Conservation (phyloP, 2,329 filamentous ascomycete species). For the Phialocephala sp. region DNA sequence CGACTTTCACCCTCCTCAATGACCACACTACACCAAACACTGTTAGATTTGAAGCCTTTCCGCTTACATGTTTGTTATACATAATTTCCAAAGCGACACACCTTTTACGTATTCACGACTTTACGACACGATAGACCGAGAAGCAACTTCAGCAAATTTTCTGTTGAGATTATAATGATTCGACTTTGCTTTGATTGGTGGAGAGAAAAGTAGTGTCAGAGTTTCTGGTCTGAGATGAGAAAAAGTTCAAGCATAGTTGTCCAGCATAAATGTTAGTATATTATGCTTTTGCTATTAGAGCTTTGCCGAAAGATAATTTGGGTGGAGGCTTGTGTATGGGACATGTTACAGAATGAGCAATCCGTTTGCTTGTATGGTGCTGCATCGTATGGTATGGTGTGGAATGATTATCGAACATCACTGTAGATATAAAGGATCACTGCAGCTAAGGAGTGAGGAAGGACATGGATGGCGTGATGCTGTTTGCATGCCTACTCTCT, state of each 20-base stretch:
- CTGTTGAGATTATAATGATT: background rate
- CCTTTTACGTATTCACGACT: conserved; percentile 3
- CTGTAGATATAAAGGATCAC: background rate
- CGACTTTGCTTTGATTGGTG: background rate
- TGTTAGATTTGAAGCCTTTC: conserved; percentile 6
- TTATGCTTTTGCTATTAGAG: background rate
- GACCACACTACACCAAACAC: background rate
- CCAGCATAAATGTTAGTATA: background rate
- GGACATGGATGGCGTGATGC: conserved; percentile 2
- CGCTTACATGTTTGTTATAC: conserved; percentile 10
- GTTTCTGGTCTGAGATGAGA: background rate
- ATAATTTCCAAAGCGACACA: conserved; percentile 1
- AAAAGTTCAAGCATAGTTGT: background rate
- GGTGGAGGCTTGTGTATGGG: background rate
- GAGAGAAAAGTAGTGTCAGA: conserved; percentile 4
- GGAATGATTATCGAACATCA: background rate
- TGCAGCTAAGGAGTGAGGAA: background rate
- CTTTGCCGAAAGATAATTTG: background rate
- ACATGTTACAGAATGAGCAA: background rate
- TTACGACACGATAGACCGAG: conserved; percentile 4
- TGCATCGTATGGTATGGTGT: background rate
- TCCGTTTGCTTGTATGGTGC: background rate
- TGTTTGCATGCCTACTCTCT: conserved; percentile 7
- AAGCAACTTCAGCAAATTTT: background rate
- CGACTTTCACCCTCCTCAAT: conserved; percentile 1